Percentiles rank a stretch among this genome's conserved stretches.
Evolutionary conservation across 106 monocot genomes (phyloP).

Genomic region (Phalaenopsis equestris): DNA sequence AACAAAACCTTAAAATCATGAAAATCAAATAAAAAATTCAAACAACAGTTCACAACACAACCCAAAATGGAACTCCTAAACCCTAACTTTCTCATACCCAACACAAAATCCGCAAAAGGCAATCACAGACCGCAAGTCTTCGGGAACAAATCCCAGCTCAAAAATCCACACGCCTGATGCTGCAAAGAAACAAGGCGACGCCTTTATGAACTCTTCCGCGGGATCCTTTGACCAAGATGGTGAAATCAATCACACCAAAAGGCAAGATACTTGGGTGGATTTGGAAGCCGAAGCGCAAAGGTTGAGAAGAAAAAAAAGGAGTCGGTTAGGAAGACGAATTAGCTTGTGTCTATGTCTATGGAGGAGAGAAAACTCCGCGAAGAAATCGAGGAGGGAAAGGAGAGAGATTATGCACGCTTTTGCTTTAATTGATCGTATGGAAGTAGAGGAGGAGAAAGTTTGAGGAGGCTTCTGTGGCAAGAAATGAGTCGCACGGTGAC

Average conservation of each 20-base stretch:
- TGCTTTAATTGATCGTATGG: neutral
- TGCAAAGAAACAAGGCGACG: neutral
- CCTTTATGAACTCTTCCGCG: neutral
- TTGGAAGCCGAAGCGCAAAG: neutral
- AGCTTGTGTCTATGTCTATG: neutral
- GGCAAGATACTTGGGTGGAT: neutral
- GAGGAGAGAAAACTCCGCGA: neutral
- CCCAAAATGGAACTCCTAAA: neutral
- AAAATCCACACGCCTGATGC: neutral
- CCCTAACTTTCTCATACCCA: neutral
- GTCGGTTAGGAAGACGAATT: neutral
- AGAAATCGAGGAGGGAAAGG: neutral
- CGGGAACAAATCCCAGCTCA: neutral
- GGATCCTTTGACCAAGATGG: neutral
- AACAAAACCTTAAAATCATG: neutral
- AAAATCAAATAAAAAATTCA: neutral
- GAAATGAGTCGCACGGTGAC: neutral
- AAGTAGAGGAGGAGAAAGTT: neutral
- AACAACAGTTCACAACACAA: neutral
- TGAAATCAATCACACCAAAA: neutral
- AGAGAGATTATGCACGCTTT: neutral
- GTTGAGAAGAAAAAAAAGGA: neutral
- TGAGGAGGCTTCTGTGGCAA: conserved; percentile 5
- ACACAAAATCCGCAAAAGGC: neutral
- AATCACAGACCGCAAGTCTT: neutral